Base-by-base conservation (phyloP, 352 stramenopile species). In the Pythium monospermum region DNA sequence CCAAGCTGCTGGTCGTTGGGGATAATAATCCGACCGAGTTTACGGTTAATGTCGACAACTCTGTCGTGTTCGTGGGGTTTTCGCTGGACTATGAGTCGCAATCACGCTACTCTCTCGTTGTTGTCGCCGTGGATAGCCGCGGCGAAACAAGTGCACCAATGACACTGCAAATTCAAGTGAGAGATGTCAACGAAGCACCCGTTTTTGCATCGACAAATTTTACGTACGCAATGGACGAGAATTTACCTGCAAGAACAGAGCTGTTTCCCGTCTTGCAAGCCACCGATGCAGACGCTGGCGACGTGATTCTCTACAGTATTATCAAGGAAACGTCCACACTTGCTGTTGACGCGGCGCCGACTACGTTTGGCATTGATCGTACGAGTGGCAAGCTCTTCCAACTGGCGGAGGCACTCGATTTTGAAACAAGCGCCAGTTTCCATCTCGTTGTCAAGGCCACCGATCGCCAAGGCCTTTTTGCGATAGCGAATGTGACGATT, bases 341-440 rank as follows among this genome's bases (percentile, higher is more conserved):
- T 1, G 30, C 23, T 4, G 52, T 33, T 7, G 36, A 58, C 8
- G 40, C 13, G 13, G 31, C 60, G 16, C 49, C 70, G 12, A 61
- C 28, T 2, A 65, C 59, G 19, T 85, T 85, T 58, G 64, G 31
- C 3, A 68, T 85, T 46, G 68, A 80, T 40, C 22, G 33, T 11
- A 40, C 62, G 0, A 76, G 51, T 27, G 74, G 74, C 1, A 15
- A 76, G 23, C 19, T 85, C 7, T 77, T 65, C 33, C 63, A 76
- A 37, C 32, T 61, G 30, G 36, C 41, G 3, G 46, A 52, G 2
- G 36, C 21, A 7, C 37, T 85, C 21, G 63, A 85, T 45, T 83
- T 55, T 23, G 74, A 85, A 38, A 44, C 39, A 15, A 46, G 22
- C 2, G 10, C 28, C 1, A 8, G 7, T 15, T 70, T 56, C 32